Percentiles rank a stretch among this genome's conserved stretches.
Conservation (phyloP, 192 early-diverging fungal genomes). For the Tieghemiomyces parasiticus region DNA sequence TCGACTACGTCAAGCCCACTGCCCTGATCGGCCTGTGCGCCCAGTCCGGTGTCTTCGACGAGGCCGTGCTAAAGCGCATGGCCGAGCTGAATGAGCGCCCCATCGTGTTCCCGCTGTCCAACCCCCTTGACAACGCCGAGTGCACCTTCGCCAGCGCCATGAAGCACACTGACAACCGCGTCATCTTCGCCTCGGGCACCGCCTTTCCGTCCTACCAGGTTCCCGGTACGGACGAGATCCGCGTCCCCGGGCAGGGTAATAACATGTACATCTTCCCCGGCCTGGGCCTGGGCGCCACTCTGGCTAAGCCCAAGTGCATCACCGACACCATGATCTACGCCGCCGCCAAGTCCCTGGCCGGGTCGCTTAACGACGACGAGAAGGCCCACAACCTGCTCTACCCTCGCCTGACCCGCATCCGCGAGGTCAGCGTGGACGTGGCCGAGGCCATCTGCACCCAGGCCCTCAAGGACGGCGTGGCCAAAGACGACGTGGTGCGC, state of each 20-base stretch:
- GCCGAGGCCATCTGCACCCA: slow-evolving; percentile 64
- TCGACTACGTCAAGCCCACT: slow-evolving; percentile 82
- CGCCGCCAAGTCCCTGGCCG: slow-evolving; percentile 61
- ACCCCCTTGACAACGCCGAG: slow-evolving; percentile 80
- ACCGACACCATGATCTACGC: slow-evolving; percentile 73
- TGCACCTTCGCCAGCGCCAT: slow-evolving; percentile 92
- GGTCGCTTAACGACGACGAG: slow-evolving; percentile 57
- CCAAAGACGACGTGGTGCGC: neutral
- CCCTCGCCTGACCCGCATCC: slow-evolving; percentile 72
- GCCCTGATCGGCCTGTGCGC: slow-evolving; percentile 80
- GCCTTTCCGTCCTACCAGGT: slow-evolving; percentile 71
- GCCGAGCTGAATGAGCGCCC: slow-evolving; percentile 56
- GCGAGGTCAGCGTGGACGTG: slow-evolving; percentile 65
- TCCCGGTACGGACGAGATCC: slow-evolving; percentile 34
- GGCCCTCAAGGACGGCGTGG: slow-evolving; percentile 14
- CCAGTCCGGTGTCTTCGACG: slow-evolving; percentile 59
- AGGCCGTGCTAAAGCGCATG: slow-evolving; percentile 57
- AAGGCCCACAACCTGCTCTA: slow-evolving; percentile 54
- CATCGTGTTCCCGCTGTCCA: slow-evolving; percentile 84
- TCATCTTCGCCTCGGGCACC: slow-evolving; percentile 92
- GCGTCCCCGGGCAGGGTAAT: slow-evolving; percentile 75
- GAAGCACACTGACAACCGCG: slow-evolving; percentile 63
- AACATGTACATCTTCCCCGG: slow-evolving; percentile 98
- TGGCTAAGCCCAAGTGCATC: slow-evolving; percentile 51
- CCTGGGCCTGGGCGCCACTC: slow-evolving; percentile 72